phyloP scores from a whole-genome alignment of 768 basidiomycete species.

The Gelatoporia subvermispora region DNA sequence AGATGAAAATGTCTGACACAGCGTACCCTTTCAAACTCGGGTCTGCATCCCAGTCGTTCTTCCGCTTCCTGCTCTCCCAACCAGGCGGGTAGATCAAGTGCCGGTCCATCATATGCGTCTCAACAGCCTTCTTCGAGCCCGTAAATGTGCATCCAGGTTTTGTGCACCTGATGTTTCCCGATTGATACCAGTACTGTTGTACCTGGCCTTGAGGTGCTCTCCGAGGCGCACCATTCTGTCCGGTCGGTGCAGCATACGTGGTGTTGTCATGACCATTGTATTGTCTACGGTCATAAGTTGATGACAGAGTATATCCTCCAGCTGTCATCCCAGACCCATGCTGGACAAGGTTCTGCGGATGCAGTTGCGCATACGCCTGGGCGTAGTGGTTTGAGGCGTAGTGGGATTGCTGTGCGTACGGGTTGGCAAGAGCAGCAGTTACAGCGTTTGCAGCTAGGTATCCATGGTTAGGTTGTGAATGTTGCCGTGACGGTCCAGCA shows the following conservation, averaged over 20 bases:
- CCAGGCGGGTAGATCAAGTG: conserved; percentile 78
- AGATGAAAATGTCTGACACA: conserved; percentile 1
- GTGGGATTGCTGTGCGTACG: conserved; percentile 19
- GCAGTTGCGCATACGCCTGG: conserved; percentile 22
- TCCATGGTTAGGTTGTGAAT: background rate
- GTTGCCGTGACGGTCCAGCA: background rate
- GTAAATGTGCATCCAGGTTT: conserved; percentile 61
- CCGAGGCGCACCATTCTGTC: background rate
- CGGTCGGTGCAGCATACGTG: background rate
- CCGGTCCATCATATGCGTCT: conserved; percentile 86
- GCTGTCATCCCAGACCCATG: conserved; percentile 17
- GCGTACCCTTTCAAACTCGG: conserved; percentile 73
- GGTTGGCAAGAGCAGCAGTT: conserved; percentile 22
- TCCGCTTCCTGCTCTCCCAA: conserved; percentile 54
- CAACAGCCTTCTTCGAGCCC: conserved; percentile 66
- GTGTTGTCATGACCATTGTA: conserved; percentile 2
- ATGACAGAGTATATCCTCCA: conserved; percentile 30
- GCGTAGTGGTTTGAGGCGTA: conserved; percentile 28
- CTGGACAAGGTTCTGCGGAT: conserved; percentile 8
- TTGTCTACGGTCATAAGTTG: conserved; percentile 23
- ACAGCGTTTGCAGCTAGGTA: conserved; percentile 19
- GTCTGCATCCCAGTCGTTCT: conserved; percentile 75
- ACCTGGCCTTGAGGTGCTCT: conserved; percentile 2
- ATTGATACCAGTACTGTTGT: conserved; percentile 50
- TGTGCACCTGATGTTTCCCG: conserved; percentile 57